A percentile compares a stretch with the other conserved stretches of the same genome.
phyloP scores from a whole-genome alignment of 331 rosid species.

The Rosa hybrid region DNA sequence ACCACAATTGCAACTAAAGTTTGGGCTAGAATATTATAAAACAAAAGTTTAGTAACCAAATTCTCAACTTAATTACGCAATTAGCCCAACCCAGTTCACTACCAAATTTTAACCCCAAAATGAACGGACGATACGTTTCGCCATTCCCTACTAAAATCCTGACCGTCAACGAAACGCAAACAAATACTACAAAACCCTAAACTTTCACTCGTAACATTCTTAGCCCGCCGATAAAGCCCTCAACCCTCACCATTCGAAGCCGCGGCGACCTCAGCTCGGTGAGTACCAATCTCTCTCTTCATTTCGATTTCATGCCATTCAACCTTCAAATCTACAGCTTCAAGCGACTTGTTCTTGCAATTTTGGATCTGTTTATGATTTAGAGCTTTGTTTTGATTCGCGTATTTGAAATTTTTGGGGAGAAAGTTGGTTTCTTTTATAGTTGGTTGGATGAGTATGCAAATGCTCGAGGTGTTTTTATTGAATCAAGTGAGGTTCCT shows the following conservation, averaged over 20 bases:
- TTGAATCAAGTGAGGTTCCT: no score
- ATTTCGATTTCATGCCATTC: background rate
- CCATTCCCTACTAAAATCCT: background rate
- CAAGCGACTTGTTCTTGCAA: background rate
- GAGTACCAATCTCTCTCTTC: background rate
- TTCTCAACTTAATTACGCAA: background rate
- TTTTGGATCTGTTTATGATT: background rate
- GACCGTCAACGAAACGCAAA: conserved; percentile 16
- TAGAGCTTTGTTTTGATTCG: background rate
- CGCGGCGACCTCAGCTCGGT: conserved; percentile 10
- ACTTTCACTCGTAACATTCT: background rate
- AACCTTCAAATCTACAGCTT: background rate
- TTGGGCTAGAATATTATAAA: no score
- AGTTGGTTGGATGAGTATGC: background rate
- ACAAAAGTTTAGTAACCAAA: no score
- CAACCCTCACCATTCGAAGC: background rate
- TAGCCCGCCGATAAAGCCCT: conserved; percentile 30
- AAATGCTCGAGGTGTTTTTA: no score
- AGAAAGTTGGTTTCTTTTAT: background rate
- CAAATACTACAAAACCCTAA: conserved; percentile 42
- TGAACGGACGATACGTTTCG: conserved; percentile 7
- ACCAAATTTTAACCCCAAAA: background rate
- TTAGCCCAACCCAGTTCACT: background rate
- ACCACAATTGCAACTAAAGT: no score
- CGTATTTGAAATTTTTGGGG: background rate